These are phyloP conservation scores for Canavalia gladiata DNA, from an alignment of 306 rosid species.

Conservation along the genomic window DNA sequence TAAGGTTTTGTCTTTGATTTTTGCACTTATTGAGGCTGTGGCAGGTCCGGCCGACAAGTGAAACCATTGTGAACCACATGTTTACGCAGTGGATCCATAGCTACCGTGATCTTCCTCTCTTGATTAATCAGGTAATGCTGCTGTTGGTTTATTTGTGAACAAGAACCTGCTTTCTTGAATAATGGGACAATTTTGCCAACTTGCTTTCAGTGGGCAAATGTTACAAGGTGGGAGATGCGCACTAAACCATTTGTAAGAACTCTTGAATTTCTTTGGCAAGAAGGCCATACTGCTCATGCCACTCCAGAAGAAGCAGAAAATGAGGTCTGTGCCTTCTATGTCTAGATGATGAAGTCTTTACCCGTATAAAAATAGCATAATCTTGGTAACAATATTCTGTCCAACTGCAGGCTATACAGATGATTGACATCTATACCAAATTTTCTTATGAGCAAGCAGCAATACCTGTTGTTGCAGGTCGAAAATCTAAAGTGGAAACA, in stretches of 20 bases:
- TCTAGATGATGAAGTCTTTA: conserved; percentile 10
- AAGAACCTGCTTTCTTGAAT: conserved; percentile 8
- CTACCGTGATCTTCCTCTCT: conserved; percentile 93
- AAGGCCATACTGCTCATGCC: conserved; percentile 98
- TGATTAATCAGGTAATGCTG: conserved; percentile 83
- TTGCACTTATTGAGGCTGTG: conserved; percentile 87
- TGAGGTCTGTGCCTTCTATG: conserved; percentile 67
- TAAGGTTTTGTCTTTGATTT: conserved; percentile 84
- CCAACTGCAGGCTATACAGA: conserved; percentile 90
- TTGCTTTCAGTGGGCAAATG: conserved; percentile 86
- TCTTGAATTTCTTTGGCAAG: conserved; percentile 99
- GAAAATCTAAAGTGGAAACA: conserved; percentile 94
- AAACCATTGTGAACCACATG: conserved; percentile 98
- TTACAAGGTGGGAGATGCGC: conserved; percentile 99
- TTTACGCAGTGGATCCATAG: conserved; percentile 98
- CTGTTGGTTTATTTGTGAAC: conserved; percentile 18
- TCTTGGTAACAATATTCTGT: conserved; percentile 45
- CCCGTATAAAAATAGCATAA: background rate
- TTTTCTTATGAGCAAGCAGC: conserved; percentile 94
- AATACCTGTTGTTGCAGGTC: conserved; percentile 94
- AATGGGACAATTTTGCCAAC: conserved; percentile 9
- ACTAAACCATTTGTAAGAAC: conserved; percentile 96
- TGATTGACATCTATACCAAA: conserved; percentile 91
- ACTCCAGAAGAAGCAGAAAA: conserved; percentile 91
- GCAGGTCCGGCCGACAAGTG: conserved; percentile 97